Evolutionary conservation across 805 yeast species (phyloP), one percentile per base, ranked within the genome.

Genomic region (Candida boidinii): DNA sequence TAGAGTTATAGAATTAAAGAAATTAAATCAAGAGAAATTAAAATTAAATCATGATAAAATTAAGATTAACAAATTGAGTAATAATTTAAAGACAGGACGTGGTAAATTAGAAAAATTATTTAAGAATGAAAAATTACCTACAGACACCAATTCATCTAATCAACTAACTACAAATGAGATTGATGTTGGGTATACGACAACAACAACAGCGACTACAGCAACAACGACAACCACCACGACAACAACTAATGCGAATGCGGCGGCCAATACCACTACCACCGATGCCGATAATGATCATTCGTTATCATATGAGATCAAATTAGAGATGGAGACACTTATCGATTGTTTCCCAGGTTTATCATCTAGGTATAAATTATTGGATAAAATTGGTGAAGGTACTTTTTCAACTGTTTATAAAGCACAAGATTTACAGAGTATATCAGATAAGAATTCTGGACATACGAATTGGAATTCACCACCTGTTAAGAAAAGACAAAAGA

Each of bases 321-420:
- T 58, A 28, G 73, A 68, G 41, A 44, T 49, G 31, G 54, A 49
- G 23, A 28, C 43, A 4, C 38, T 57, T 20, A 29, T 39, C 12
- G 39, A 39, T 23, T 42, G 60, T 7, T 58, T 60, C 31, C 58
- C 60, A 11, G 48, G 48, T 5, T 42, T 58, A 26, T 44, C 49
- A 4, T 17, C 41, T 6, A 49, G 46, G 25, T 73, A 68, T 43
- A 53, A 52, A 33, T 46, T 73, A 18, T 33, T 65, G 3, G 62
- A 62, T 28, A 67, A 68, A 46, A 68, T 83, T 40, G 94, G 94
- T 7, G 92, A 83, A 53, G 94, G 94, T 17, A 88, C 94, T 0
- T 83, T 83, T 43, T 79, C 88, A 3, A 68, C 73, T 20, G 94
- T 83, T 13, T 79, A 75, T 55, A 71, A 72, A 33, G 88, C 85